These are phyloP conservation scores for Wickerhamomyces alni DNA, from an alignment of 805 yeast genomes.

Conservation along the genomic window DNA sequence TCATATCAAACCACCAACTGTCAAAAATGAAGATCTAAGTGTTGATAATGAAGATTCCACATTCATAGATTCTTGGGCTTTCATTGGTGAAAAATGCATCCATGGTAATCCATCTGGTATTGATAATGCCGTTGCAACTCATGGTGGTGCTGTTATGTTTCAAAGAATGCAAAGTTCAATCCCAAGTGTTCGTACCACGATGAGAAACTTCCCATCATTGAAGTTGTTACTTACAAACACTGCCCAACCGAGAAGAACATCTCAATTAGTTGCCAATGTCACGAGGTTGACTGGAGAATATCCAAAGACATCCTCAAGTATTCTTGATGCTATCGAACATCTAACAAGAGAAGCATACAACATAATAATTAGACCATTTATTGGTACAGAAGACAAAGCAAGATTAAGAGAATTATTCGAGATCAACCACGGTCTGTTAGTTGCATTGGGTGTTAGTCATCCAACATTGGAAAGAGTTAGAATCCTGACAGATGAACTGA, in stretches of 20 bases:
- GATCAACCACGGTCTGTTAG: conserved; percentile 83
- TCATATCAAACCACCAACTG: conserved; percentile 37
- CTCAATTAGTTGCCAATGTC: conserved; percentile 75
- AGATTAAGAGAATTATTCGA: conserved; percentile 57
- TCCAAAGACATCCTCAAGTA: conserved; percentile 49
- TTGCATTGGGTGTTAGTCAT: conserved; percentile 86
- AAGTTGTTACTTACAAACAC: conserved; percentile 79
- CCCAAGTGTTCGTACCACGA: conserved; percentile 60
- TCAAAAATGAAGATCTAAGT: conserved; percentile 29
- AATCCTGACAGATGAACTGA: conserved; percentile 52
- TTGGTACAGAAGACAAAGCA: conserved; percentile 35
- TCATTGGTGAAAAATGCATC: conserved; percentile 89
- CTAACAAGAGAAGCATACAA: conserved; percentile 69
- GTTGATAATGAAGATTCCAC: conserved; percentile 37
- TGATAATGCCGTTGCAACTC: conserved; percentile 92
- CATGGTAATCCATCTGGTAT: conserved; percentile 97
- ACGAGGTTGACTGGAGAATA: conserved; percentile 44
- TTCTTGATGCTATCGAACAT: conserved; percentile 72
- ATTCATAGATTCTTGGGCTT: conserved; percentile 82
- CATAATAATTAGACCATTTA: conserved; percentile 47
- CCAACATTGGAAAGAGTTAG: conserved; percentile 80
- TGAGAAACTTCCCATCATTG: conserved; percentile 70
- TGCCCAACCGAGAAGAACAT: conserved; percentile 80
- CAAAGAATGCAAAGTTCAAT: conserved; percentile 51
- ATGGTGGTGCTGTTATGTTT: conserved; percentile 92